Evolutionary conservation across 257 asterid genomes (phyloP).

Genomic region (Salvia hispanica): DNA sequence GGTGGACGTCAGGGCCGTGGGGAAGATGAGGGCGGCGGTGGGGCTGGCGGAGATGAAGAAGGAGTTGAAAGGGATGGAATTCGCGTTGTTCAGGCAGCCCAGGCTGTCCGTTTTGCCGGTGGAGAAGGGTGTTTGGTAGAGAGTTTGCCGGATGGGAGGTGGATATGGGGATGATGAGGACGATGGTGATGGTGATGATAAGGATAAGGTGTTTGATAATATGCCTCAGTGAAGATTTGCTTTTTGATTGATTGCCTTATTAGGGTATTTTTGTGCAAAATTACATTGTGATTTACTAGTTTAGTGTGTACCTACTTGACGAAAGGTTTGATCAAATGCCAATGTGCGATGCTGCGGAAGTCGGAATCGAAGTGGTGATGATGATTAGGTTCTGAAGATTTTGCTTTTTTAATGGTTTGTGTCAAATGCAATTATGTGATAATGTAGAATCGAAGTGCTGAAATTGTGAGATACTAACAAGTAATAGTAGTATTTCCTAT

Average conservation of each 20-base stretch:
- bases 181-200: neutral
- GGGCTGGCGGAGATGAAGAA: conserved; percentile 80
- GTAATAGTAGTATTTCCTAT: too few species aligned
- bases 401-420: too few species aligned
- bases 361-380: too few species aligned
- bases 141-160: conserved; percentile 80
- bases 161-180: conserved; percentile 48
- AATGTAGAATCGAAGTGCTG: too few species aligned
- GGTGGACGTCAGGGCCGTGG: conserved; percentile 85
- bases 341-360: too few species aligned
- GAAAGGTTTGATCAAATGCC: neutral
- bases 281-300: neutral
- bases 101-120: conserved; percentile 91
- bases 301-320: neutral
- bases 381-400: too few species aligned
- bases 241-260: neutral
- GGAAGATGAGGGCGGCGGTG: conserved; percentile 73
- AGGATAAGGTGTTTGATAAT: conserved; percentile 42
- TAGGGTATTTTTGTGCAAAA: neutral
- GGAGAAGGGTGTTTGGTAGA: conserved; percentile 66
- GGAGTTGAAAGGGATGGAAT: conserved; percentile 47
- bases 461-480: too few species aligned
- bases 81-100: conserved; percentile 69
- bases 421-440: too few species aligned
- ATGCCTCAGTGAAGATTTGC: conserved; percentile 34